Base-by-base conservation (phyloP, 2,329 filamentous ascomycete species). In the Aspergillus alliaceus region DNA sequence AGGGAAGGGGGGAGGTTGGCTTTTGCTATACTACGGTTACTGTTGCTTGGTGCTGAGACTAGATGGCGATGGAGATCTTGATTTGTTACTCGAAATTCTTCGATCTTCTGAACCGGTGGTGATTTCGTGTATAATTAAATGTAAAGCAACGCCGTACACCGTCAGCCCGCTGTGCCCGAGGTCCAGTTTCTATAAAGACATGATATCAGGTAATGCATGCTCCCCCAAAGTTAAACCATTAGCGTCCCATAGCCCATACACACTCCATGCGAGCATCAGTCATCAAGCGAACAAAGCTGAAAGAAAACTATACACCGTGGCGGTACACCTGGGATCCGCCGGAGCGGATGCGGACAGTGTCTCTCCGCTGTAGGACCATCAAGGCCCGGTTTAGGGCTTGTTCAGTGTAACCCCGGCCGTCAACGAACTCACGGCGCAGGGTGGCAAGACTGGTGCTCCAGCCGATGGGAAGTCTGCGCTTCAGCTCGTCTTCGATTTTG, bases 361-460 rank as follows among this genome's bases (percentile, higher is more conserved):
- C 93, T 64, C 92, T 85, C 68, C 93, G 83, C 73, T 96, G 91
- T 76, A 99, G 77, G 15, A 98, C 85, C 78, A 93, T 87, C 66
- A 99, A 74, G 0, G 93, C 91, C 65, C 93, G 81, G 64, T 93
- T 93, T 29, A 99, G 81, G 15, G 87, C 88, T 71, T 91, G 88
- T 75, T 98, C 95, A 61, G 86, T 91, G 75, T 93, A 98, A 0
- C 91, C 91, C 74, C 93, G 91, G 14, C 89, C 88, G 68, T 96
- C 92, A 5, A 96, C 91, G 81, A 99, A 93, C 73, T 99, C 95
- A 46, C 91, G 84, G 61, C 90, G 86, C 63, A 99, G 77, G 1
- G 91, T 96, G 0, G 90, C 90, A 57, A 98, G 76, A 69, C 90
- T 96, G 1, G 93, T 96, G 69, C 90, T 95, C 91, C 93, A 99